Evolutionary conservation across 2,329 filamentous ascomycete genomes (phyloP), one percentile per base, ranked within the genome.

Genomic region (Trichoderma koningii): DNA sequence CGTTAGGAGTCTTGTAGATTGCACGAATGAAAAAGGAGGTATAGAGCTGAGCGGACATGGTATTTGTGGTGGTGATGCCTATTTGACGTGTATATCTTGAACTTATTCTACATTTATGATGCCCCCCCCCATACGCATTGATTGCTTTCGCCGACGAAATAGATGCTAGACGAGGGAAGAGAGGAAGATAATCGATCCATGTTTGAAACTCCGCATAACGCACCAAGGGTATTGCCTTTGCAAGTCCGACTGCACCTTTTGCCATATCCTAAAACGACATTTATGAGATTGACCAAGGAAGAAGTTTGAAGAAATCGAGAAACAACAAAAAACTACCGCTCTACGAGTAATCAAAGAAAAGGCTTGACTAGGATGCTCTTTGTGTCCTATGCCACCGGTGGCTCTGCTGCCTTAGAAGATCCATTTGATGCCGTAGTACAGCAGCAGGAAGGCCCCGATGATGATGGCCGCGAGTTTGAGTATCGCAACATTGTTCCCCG

Each of bases 401-500:
- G 21, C 21, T 23, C 21, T 52, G 50, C 28, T 15, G 34, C 23
- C 17, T 78, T 72, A 87, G 66, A 91, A 85, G 63, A 92, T 80
- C 76, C 88, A 82, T 69, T 85, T 85, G 70, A 84, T 79, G 14
- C 89, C 78, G 74, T 93, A 93, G 78, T 91, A 98, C 45, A 97
- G 73, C 64, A 93, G 77, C 61, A 98, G 71, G 53, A 96, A 88
- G 9, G 81, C 77, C 7, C 80, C 92, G 50, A 94, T 84, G 26
- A 96, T 83, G 45, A 97, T 96, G 26, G 86, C 94, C 0, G 93
- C 88, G 55, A 99, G 82, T 77, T 97, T 97, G 67, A 99, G 78
- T 45, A 98, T 89, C 17, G 95, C 94, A 47, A 97, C 86, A 72
- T 92, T 94, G 78, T 97, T 96, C 57, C 95, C 95, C 62, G 89